Evolutionary conservation across 139 green algal species (phyloP).

Genomic region (Nannochloris sp.): DNA sequence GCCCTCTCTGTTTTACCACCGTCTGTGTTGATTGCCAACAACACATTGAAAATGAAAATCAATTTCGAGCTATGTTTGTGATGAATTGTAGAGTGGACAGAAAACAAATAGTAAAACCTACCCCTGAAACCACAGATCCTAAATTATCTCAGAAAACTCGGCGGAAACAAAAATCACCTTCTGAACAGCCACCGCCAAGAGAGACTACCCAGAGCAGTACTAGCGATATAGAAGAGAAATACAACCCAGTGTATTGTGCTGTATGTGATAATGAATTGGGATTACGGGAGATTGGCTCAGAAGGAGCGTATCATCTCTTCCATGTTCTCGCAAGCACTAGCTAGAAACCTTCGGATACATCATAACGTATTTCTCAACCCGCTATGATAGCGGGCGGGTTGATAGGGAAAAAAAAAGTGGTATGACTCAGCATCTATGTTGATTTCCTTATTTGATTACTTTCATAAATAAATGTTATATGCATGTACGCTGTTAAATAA

Average conservation of each 20-base stretch:
- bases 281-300: conserved; percentile 3
- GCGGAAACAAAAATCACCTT: neutral
- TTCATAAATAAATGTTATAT: too few relatives aligned
- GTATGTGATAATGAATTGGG: conserved; percentile 40
- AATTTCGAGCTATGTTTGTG: conserved; percentile 67
- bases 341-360: neutral
- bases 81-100: conserved; percentile 46
- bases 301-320: conserved; percentile 50
- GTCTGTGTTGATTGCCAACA: conserved; percentile 68
- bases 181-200: neutral
- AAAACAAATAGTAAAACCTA: conserved; percentile 1
- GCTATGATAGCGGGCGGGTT: too few relatives aligned
- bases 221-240: neutral
- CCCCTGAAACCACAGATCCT: neutral
- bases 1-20: conserved; percentile 63
- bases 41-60: conserved; percentile 37
- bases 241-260: conserved; percentile 30
- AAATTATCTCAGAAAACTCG: neutral
- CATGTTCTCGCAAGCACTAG: conserved; percentile 38
- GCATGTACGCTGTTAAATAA: too few relatives aligned
- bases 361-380: too few relatives aligned
- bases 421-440: too few relatives aligned
- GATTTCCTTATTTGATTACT: too few relatives aligned
- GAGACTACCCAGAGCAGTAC: neutral
- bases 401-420: too few relatives aligned